Percentiles rank a stretch among this genome's conserved stretches.
These are phyloP conservation scores for Colletotrichum horii DNA, from an alignment of 2,329 filamentous ascomycete genomes.

Conservation along the genomic window DNA sequence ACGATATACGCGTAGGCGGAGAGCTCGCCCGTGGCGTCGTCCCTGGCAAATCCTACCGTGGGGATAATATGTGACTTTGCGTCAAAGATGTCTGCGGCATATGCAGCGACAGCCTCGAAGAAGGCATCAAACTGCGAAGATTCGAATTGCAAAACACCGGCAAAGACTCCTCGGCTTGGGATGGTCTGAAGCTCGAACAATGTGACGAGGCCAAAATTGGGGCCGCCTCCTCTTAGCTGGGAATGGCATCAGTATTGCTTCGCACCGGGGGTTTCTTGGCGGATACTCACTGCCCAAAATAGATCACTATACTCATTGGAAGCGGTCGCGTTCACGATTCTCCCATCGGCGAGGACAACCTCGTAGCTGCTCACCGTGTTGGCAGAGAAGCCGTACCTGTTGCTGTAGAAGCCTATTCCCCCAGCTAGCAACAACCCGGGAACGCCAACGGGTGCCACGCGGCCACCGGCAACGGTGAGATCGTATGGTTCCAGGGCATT, in stretches of 20 bases:
- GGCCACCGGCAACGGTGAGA: not conserved
- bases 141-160: not conserved
- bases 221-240: not conserved
- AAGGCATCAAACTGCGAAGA: not conserved
- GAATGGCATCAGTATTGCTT: not conserved
- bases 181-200: not conserved
- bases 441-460: not conserved
- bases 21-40: not conserved
- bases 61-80: not conserved
- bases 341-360: not conserved
- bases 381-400: not conserved
- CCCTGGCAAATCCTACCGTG: not conserved
- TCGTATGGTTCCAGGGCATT: not conserved
- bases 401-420: not conserved
- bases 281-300: not conserved
- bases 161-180: not conserved
- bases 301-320: not conserved
- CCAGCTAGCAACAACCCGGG: not conserved
- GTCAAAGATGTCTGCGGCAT: not conserved
- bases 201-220: not conserved
- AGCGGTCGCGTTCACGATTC: not conserved
- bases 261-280: rapidly evolving
- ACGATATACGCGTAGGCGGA: not conserved
- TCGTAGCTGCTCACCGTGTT: not conserved
- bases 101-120: not conserved